Conservation (phyloP, 169 alveolate genomes). For the Prorocentrum cordatum region DNA sequence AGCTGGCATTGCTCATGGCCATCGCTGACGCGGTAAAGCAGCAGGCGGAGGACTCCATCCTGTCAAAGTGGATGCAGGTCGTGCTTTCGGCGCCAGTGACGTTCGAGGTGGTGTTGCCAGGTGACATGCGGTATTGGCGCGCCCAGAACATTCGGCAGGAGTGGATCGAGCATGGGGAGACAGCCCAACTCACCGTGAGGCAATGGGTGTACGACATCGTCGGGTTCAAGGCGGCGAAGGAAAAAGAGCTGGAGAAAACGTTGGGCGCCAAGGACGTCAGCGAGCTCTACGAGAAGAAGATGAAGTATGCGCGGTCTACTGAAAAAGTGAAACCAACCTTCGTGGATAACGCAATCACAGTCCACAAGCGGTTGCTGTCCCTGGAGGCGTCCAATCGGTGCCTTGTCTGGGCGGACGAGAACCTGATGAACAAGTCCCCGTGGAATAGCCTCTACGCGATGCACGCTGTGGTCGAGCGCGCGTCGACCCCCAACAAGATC, state of each 20-base stretch:
- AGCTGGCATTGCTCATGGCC: not conserved
- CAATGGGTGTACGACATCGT: conserved; percentile 7
- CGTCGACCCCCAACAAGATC: not conserved
- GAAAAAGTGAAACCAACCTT: not conserved
- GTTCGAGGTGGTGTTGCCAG: not conserved
- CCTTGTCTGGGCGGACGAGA: not conserved
- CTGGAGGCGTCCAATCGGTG: not conserved
- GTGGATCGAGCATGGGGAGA: not conserved
- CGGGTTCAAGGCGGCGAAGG: not conserved
- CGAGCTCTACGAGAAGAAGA: not conserved
- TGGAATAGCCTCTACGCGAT: not conserved
- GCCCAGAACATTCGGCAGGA: not conserved
- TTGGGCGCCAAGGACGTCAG: not conserved
- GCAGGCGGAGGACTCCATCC: not conserved
- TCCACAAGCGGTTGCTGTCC: not conserved
- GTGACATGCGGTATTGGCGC: not conserved
- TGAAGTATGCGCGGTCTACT: not conserved
- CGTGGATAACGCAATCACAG: not conserved
- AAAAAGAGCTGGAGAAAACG: not conserved
- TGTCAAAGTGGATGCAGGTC: not conserved
- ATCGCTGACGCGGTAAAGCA: not conserved
- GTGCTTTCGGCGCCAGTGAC: not conserved
- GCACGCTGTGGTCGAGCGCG: not conserved
- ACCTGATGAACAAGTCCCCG: not conserved
- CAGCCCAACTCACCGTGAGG: not conserved